Conservation (phyloP, 2,329 filamentous ascomycete genomes). For the Boeremia lycopersici region DNA sequence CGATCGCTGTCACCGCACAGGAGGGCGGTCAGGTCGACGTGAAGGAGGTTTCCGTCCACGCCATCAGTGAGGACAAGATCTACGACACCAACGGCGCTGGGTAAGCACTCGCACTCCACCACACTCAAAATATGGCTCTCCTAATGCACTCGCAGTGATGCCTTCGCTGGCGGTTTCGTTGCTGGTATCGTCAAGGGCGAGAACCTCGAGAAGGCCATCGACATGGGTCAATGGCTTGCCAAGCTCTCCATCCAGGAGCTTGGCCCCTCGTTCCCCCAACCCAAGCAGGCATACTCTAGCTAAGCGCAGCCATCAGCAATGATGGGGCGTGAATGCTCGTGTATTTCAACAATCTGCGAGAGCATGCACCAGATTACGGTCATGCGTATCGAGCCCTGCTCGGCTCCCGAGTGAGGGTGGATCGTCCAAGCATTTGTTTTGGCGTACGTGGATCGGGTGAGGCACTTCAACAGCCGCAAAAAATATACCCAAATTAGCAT, state of each 20-base stretch:
- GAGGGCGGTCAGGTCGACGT: constrained; percentile 68
- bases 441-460: constrained; percentile 10
- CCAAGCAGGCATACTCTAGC: constrained; percentile 49
- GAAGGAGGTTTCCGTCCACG: constrained; percentile 79
- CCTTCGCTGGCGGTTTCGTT: constrained; percentile 92
- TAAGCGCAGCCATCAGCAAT: constrained; percentile 32
- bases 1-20: constrained; percentile 77
- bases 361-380: constrained; percentile 4
- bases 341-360: constrained; percentile 51
- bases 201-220: constrained; percentile 75
- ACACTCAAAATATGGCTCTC: neutral
- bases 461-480: constrained; percentile 30
- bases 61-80: constrained; percentile 78
- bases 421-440: constrained; percentile 16
- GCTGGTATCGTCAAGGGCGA: constrained; percentile 89
- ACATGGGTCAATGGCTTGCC: constrained; percentile 97
- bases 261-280: constrained; percentile 76
- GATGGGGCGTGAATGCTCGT: constrained; percentile 45
- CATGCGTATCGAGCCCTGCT: constrained; percentile 14
- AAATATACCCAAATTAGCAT: constrained; percentile 25
- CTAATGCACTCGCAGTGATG: constrained; percentile 65
- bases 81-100: constrained; percentile 95
- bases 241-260: constrained; percentile 92
- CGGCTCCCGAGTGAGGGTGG: neutral
- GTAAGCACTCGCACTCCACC: constrained; percentile 46